phyloP scores from a whole-genome alignment of 352 stramenopile genomes.

The Phytophthora litchii region DNA sequence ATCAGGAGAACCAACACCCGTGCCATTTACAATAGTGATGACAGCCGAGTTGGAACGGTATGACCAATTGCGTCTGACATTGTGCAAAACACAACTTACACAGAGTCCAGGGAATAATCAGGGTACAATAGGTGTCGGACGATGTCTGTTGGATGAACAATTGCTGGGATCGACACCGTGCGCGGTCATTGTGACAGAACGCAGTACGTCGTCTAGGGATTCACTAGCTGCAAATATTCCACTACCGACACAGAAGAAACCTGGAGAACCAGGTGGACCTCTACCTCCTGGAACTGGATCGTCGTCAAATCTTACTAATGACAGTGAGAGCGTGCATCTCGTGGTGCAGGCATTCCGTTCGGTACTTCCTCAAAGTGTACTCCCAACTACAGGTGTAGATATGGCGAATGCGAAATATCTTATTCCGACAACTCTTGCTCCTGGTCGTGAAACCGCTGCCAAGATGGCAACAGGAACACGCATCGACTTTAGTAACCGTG shows the following conservation, averaged over 20 bases:
- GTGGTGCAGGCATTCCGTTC: constrained; percentile 64
- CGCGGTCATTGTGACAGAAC: constrained; percentile 52
- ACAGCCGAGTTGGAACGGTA: constrained; percentile 58
- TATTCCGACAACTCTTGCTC: constrained; percentile 61
- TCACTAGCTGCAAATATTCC: constrained; percentile 21
- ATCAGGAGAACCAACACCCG: constrained; percentile 31
- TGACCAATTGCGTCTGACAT: constrained; percentile 68
- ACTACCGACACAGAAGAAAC: constrained; percentile 18
- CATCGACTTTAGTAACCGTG: constrained; percentile 31
- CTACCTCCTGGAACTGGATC: constrained; percentile 15
- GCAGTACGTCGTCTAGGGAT: constrained; percentile 49
- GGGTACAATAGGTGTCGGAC: constrained; percentile 53
- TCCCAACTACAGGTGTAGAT: constrained; percentile 67
- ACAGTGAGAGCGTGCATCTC: constrained; percentile 53
- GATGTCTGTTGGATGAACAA: constrained; percentile 61
- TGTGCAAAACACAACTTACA: constrained; percentile 59
- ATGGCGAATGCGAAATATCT: constrained; percentile 83
- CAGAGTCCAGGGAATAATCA: constrained; percentile 51
- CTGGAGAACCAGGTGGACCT: constrained; percentile 4
- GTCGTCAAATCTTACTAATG: constrained; percentile 14
- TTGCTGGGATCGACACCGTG: constrained; percentile 49
- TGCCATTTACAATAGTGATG: constrained; percentile 69
- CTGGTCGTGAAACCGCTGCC: constrained; percentile 36
- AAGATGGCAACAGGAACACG: constrained; percentile 23
- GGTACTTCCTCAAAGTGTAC: constrained; percentile 48